A percentile compares a stretch with the other conserved stretches of the same genome.
Evolutionary conservation across 306 rosid species (phyloP).

Genomic region (Citrullus amarus): DNA sequence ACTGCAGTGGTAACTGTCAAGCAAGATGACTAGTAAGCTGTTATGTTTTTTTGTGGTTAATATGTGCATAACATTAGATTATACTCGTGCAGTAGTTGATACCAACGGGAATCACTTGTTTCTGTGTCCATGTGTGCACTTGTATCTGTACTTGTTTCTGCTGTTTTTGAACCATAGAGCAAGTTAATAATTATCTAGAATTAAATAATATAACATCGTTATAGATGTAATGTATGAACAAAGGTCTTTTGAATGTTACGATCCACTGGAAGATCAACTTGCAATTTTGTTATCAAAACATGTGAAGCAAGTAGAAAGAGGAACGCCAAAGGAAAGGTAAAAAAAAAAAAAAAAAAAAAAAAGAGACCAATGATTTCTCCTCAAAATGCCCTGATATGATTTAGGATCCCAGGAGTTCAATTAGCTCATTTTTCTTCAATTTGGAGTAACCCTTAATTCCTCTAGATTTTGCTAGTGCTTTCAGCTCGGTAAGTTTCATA

Average conservation of each 20-base stretch:
- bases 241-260: neutral
- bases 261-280: neutral
- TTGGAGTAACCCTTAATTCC: slow-evolving; percentile 51
- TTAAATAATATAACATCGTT: neutral
- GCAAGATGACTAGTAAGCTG: neutral
- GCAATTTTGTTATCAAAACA: neutral
- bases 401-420: slow-evolving; percentile 18
- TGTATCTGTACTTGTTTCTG: neutral
- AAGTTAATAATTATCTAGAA: neutral
- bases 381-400: neutral
- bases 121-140: neutral
- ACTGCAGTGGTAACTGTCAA: neutral
- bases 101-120: neutral
- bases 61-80: neutral
- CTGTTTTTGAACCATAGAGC: neutral
- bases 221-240: neutral
- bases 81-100: neutral
- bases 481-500: slow-evolving; percentile 43
- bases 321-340: neutral
- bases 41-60: neutral
- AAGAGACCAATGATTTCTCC: neutral
- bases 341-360: too few relatives aligned
- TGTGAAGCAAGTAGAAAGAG: neutral
- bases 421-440: slow-evolving; percentile 41
- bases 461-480: slow-evolving; percentile 45